These are phyloP conservation scores for Hypoxylon fuscum DNA, from an alignment of 495 filamentous ascomycete genomes.

Conservation along the genomic window DNA sequence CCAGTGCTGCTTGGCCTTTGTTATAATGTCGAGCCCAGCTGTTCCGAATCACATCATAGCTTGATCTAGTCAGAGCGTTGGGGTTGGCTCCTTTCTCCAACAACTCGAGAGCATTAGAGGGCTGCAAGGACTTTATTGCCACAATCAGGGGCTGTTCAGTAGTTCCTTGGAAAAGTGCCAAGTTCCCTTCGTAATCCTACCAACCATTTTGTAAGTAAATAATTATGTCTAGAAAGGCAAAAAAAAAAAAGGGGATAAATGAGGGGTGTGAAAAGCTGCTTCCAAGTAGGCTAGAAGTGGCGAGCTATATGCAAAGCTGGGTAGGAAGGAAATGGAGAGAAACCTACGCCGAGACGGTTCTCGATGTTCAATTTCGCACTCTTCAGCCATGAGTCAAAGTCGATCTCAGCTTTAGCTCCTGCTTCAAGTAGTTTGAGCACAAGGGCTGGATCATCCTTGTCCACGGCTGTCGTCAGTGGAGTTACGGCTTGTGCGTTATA, in stretches of 20 bases:
- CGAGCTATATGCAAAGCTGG: neutral
- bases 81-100: conserved; percentile 67
- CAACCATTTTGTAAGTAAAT: conserved; percentile 41
- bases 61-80: conserved; percentile 54
- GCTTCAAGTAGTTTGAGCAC: conserved; percentile 53
- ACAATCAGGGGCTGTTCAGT: conserved; percentile 67
- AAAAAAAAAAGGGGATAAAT: neutral
- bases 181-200: conserved; percentile 53
- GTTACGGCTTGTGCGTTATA: conserved; percentile 45
- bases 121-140: conserved; percentile 62
- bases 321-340: neutral
- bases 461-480: conserved; percentile 49
- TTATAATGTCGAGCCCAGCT: conserved; percentile 15
- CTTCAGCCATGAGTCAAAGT: conserved; percentile 58
- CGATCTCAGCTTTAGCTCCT: conserved; percentile 50
- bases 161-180: conserved; percentile 47
- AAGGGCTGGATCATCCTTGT: conserved; percentile 43
- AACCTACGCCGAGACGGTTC: conserved; percentile 35
- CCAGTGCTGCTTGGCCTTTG: conserved; percentile 60
- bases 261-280: too few relatives aligned
- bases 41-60: conserved; percentile 45
- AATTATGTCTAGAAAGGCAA: too few relatives aligned
- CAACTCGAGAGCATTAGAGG: conserved; percentile 62
- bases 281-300: too few relatives aligned
- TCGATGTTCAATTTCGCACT: conserved; percentile 44